Base-by-base conservation (phyloP, 2,329 filamentous ascomycete genomes). In the Pseudogymnoascus sp. region DNA sequence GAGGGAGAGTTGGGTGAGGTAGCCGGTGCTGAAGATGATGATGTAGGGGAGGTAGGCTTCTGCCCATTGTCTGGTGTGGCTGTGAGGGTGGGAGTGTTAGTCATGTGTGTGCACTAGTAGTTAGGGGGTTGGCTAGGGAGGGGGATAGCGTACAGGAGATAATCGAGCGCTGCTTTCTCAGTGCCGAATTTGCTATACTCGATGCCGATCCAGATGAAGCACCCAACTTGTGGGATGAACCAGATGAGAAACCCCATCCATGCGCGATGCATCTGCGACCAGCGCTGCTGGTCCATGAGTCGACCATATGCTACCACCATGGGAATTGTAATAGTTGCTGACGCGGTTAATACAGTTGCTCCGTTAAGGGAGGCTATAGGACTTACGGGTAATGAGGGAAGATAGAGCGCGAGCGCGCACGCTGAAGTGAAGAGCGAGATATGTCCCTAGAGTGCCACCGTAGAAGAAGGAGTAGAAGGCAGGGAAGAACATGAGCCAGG, bases 391-490 rank as follows among this genome's bases (percentile, higher is more conserved):
- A 25, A 74, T 66, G 3, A 73, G 70, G 12, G 72, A 69, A 2
- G 72, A 73, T 5, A 72, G 40, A 2, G 71, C 72, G 29, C 72
- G 71, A 5, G 72, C 64, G 33, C 72, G 66, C 13, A 74, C 72
- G 3, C 69, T 72, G 62, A 74, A 73, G 63, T 73, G 71, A 3
- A 71, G 63, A 4, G 71, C 69, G 5, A 73, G 65, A 60, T 74
- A 74, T 1, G 73, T 74, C 2, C 72, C 72, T 71, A 74, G 71
- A 1, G 71, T 73, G 29, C 73, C 74, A 29, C 73, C 73, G 18
- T 72, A 74, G 67, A 75, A 75, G 68, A 75, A 75, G 1, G 73
- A 74, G 66, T 74, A 74, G 63, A 75, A 73, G 1, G 71, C 69
- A 0, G 73, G 73, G 7, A 74, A 62, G 55, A 72, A 70, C 40